Percentiles rank a stretch among this genome's conserved stretches.
Evolutionary conservation across 179 eudicot species (phyloP).

Genomic region (Beta corolliflora): DNA sequence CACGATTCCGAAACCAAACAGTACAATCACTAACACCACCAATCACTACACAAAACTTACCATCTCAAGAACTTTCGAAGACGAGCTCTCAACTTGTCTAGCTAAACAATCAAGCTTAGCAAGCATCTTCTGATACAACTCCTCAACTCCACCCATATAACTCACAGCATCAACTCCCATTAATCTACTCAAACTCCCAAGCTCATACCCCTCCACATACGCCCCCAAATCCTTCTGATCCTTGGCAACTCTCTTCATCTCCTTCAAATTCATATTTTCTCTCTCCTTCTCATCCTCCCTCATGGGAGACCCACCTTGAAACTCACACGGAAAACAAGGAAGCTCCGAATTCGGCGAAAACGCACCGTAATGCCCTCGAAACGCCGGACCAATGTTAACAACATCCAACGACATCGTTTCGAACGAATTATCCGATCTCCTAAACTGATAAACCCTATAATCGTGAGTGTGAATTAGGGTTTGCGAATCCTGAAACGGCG

Average conservation of each 20-base stretch:
- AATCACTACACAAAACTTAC: not conserved
- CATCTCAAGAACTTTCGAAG: constrained; percentile 54
- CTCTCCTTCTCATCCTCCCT: constrained; percentile 40
- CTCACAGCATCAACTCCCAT: constrained; percentile 51
- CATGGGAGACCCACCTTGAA: constrained; percentile 41
- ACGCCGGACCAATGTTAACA: constrained; percentile 74
- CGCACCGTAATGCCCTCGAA: constrained; percentile 59
- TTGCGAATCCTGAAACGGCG: constrained; percentile 42
- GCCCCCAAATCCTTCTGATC: constrained; percentile 44
- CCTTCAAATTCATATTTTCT: constrained; percentile 31
- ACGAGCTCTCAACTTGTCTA: constrained; percentile 51
- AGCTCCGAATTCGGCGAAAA: constrained; percentile 54
- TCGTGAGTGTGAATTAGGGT: constrained; percentile 71
- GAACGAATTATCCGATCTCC: constrained; percentile 14
- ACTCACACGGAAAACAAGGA: constrained; percentile 46
- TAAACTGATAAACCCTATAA: constrained; percentile 55
- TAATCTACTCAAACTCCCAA: constrained; percentile 50
- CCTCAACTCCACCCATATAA: constrained; percentile 57
- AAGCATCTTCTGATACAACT: constrained; percentile 74
- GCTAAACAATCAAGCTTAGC: constrained; percentile 56
- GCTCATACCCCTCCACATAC: constrained; percentile 50
- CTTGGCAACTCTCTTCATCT: constrained; percentile 29
- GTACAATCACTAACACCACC: too few relatives aligned
- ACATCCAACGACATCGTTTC: constrained; percentile 49
- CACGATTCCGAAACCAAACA: too few relatives aligned